These are phyloP conservation scores for Neofusicoccum ribis DNA, from an alignment of 2,329 filamentous ascomycete genomes.

Conservation along the genomic window DNA sequence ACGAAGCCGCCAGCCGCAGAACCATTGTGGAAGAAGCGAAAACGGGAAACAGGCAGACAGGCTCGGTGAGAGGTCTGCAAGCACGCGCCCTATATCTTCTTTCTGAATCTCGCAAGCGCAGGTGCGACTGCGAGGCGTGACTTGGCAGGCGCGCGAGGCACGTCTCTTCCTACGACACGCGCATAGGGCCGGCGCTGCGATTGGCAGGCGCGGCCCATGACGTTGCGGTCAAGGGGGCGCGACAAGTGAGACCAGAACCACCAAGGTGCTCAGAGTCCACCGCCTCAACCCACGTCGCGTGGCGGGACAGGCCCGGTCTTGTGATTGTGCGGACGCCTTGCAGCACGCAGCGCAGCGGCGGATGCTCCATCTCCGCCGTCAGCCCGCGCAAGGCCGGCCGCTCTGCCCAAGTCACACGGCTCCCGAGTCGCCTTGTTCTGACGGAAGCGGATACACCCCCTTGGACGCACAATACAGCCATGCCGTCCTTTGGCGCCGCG, in stretches of 20 bases:
- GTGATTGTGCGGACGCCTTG: neutral
- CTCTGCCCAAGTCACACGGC: neutral
- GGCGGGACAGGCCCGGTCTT: neutral
- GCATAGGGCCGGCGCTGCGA: conserved; percentile 3
- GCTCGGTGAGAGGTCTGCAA: neutral
- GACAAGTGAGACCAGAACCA: neutral
- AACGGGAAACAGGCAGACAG: neutral
- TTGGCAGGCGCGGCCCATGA: neutral
- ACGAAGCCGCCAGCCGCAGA: conserved; percentile 27
- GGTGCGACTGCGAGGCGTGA: neutral
- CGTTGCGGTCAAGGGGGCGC: neutral
- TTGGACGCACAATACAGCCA: no score
- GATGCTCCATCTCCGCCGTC: neutral
- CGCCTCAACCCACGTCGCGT: conserved; percentile 8
- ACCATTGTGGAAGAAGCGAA: conserved; percentile 26
- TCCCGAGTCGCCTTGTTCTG: no score
- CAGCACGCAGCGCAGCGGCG: neutral
- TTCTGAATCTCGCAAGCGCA: neutral
- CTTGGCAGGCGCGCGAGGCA: conserved; percentile 13
- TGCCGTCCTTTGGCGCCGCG: no score
- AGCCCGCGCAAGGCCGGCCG: neutral
- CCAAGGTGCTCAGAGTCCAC: conserved; percentile 13
- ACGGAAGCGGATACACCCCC: no score
- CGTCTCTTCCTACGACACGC: conserved; percentile 12
- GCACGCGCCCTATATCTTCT: conserved; percentile 12